Conservation (phyloP, 2,329 filamentous ascomycete genomes). For the Claviceps arundinis region DNA sequence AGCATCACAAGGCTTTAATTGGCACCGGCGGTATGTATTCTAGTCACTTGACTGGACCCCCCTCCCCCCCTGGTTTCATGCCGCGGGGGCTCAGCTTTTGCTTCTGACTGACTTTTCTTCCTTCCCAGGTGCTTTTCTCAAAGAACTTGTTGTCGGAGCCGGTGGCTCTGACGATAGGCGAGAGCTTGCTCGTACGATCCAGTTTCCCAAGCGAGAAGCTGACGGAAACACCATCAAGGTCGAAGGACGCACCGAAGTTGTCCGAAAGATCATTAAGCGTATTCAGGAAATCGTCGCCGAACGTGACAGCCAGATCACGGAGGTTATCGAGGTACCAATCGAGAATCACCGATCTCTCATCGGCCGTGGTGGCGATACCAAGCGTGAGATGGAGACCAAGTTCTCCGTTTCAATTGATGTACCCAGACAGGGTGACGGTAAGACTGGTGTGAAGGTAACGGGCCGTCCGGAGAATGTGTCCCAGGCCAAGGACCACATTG, state of each 20-base stretch:
- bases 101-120: conserved; percentile 3
- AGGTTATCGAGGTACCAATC: conserved; percentile 67
- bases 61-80: neutral
- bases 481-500: conserved; percentile 77
- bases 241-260: conserved; percentile 70
- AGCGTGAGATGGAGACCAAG: conserved; percentile 71
- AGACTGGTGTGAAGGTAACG: conserved; percentile 74
- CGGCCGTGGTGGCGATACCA: conserved; percentile 77
- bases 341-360: conserved; percentile 88
- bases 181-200: conserved; percentile 75
- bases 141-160: conserved; percentile 72
- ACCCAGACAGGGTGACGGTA: conserved; percentile 73
- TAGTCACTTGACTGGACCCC: neutral
- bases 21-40: conserved; percentile 63
- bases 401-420: conserved; percentile 84
- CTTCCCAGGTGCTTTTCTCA: conserved; percentile 60
- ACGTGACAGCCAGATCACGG: conserved; percentile 69
- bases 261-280: conserved; percentile 74
- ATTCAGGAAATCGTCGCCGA: conserved; percentile 75
- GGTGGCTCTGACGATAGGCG: conserved; percentile 81
- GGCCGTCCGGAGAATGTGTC: conserved; percentile 69
- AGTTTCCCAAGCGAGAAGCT: conserved; percentile 82
- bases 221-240: conserved; percentile 75
- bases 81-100: neutral
- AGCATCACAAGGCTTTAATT: conserved; percentile 82